phyloP scores from a whole-genome alignment of 2,329 filamentous ascomycete species.

The Fusarium chuoi region DNA sequence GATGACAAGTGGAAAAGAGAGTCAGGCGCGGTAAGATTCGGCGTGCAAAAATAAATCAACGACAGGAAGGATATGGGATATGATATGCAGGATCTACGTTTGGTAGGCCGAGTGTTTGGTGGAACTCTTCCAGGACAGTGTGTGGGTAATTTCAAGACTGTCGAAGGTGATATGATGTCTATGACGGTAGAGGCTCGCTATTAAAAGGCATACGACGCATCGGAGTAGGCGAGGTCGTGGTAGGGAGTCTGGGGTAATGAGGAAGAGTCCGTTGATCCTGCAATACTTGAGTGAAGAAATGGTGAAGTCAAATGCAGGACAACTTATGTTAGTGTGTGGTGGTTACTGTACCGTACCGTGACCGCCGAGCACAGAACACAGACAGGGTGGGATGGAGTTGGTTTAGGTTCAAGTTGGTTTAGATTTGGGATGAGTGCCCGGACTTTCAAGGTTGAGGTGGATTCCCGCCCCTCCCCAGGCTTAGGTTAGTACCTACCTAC shows the following conservation, averaged over 20 bases:
- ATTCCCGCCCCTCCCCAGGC: conserved; percentile 24
- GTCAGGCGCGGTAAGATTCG: conserved; percentile 18
- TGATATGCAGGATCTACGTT: conserved; percentile 31
- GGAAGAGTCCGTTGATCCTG: conserved; percentile 10
- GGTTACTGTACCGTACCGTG: conserved; percentile 25
- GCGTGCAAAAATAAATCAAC: background rate
- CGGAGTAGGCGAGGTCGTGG: conserved; percentile 5
- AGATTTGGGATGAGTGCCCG: conserved; percentile 35
- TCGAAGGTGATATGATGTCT: conserved; percentile 5
- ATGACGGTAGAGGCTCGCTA: conserved; percentile 30
- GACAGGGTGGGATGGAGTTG: conserved; percentile 13
- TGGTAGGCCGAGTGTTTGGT: conserved; percentile 25
- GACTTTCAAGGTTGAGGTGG: conserved; percentile 23
- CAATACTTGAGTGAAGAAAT: conserved; percentile 5
- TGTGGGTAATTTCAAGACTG: conserved; percentile 6
- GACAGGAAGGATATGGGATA: conserved; percentile 15
- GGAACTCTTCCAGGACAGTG: conserved; percentile 23
- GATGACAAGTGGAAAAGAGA: conserved; percentile 6
- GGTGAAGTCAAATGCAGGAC: conserved; percentile 15
- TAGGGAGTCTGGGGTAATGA: background rate
- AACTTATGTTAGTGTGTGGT: conserved; percentile 20
- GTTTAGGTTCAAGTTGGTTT: conserved; percentile 22
- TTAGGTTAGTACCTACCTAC: too few species aligned
- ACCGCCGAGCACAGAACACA: conserved; percentile 15
- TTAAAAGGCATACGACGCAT: conserved; percentile 13